Percentiles rank a stretch among this genome's conserved stretches.
phyloP scores from a whole-genome alignment of 169 alveolate species.

The Eimeria necatrix region DNA sequence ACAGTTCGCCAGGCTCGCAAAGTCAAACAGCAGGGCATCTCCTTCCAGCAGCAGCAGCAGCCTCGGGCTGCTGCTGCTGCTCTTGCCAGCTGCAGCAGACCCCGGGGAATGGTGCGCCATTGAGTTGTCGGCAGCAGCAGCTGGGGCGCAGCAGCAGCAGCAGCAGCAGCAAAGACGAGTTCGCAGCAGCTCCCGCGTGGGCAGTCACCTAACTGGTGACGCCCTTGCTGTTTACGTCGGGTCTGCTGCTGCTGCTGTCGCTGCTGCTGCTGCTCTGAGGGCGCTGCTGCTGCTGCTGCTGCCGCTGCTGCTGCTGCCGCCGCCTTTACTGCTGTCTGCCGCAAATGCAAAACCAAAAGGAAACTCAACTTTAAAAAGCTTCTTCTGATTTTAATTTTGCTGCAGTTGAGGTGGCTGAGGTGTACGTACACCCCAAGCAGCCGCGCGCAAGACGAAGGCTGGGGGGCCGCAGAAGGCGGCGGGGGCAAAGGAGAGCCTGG shows the following conservation, averaged over 20 bases:
- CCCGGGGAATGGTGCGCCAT: background rate
- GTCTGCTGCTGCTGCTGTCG: background rate
- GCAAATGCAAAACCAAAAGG: too few species aligned
- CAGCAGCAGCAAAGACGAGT: background rate
- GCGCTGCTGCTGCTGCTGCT: background rate
- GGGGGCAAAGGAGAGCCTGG: background rate
- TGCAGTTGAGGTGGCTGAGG: background rate
- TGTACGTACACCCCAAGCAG: background rate
- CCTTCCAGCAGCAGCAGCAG: conserved; percentile 11
- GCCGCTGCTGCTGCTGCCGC: background rate
- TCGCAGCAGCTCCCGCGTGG: too few species aligned
- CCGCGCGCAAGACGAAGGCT: background rate
- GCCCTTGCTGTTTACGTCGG: background rate
- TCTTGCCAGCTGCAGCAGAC: background rate
- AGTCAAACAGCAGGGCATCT: conserved; percentile 16
- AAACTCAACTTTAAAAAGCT: too few species aligned
- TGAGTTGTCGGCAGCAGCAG: background rate
- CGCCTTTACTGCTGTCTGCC: background rate
- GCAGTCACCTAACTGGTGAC: too few species aligned
- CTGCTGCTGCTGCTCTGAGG: background rate
- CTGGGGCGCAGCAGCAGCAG: background rate
- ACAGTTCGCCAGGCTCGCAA: background rate
- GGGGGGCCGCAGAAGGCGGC: background rate
- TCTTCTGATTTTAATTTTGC: too few species aligned
- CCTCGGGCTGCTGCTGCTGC: conserved; percentile 14